Base-by-base conservation (phyloP, 2,329 filamentous ascomycete genomes). In the Claviceps sp. region DNA sequence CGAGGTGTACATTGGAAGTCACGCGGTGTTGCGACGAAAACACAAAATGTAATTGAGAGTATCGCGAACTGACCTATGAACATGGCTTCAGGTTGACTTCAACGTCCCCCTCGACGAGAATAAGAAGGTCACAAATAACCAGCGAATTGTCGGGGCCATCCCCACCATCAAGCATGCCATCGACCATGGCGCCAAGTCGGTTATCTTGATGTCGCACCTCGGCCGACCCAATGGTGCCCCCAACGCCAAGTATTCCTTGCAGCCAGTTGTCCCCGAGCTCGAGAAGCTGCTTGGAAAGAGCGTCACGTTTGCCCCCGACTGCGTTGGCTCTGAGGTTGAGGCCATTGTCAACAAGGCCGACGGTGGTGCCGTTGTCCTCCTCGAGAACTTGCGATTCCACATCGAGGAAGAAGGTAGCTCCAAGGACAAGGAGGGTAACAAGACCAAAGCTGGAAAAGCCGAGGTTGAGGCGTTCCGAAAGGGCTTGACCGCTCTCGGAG, bases 361-460 rank as follows among this genome's bases (percentile, higher is more conserved):
- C 51, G 79, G 81, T 61, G 93, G 91, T 61, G 81, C 88, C 63
- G 82, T 98, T 51, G 79, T 98, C 53, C 81, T 98, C 37, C 79
- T 98, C 50, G 93, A 98, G 82, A 98, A 98, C 78, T 75, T 98
- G 71, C 88, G 93, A 60, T 98, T 97, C 81, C 93, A 98, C 72
- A 79, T 88, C 56, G 93, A 98, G 76, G 93, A 98, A 76, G 93
- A 98, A 77, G 93, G 93, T 58, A 95, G 88, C 74, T 85, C 79
- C 68, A 95, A 95, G 78, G 90, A 95, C 69, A 83, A 81, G 54
- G 85, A 91, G 50, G 93, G 91, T 64, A 96, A 96, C 75, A 98
- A 98, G 80, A 83, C 84, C 71, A 98, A 97, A 83, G 93, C 93
- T 56, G 91, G 96, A 71, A 93, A 95, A 78, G 85, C 77, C 57